Conservation (phyloP, 805 yeast species). For the Teunomyces aglyptinius region DNA sequence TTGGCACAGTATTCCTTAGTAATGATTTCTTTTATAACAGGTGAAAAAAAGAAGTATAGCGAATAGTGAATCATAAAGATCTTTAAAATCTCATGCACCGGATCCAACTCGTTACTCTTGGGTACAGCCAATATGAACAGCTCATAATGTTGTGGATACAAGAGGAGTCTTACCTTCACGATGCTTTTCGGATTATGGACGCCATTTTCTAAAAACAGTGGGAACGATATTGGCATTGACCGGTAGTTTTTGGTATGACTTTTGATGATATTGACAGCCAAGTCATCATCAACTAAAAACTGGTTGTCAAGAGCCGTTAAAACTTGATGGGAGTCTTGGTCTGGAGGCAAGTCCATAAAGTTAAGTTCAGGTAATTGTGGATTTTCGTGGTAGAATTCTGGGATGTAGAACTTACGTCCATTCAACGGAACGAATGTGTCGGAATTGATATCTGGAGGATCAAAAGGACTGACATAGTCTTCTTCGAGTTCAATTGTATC, state of each 20-base stretch:
- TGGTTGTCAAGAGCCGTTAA: constrained; percentile 18
- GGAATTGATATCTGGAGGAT: constrained; percentile 34
- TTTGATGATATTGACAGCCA: constrained; percentile 31
- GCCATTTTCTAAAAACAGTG: constrained; percentile 16
- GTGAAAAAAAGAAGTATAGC: constrained; percentile 40
- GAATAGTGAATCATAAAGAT: constrained; percentile 41
- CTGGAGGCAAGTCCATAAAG: neutral
- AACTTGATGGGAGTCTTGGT: constrained; percentile 2
- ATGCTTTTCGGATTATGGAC: constrained; percentile 10
- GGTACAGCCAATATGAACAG: constrained; percentile 49
- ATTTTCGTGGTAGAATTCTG: constrained; percentile 14
- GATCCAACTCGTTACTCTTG: constrained; percentile 57
- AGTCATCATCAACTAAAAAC: constrained; percentile 26
- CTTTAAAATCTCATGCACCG: constrained; percentile 53
- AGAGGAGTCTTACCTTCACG: constrained; percentile 31
- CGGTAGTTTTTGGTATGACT: constrained; percentile 29
- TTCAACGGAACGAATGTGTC: constrained; percentile 27
- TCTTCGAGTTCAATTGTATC: constrained; percentile 23
- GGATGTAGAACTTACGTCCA: constrained; percentile 16
- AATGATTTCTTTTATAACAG: constrained; percentile 27
- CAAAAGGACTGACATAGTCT: constrained; percentile 37
- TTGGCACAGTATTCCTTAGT: constrained; percentile 31
- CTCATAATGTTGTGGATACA: constrained; percentile 48
- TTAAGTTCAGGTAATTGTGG: constrained; percentile 19
- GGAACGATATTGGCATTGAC: constrained; percentile 36